Evolutionary conservation across 768 basidiomycete species (phyloP).

Genomic region (Suillus subaureus): DNA sequence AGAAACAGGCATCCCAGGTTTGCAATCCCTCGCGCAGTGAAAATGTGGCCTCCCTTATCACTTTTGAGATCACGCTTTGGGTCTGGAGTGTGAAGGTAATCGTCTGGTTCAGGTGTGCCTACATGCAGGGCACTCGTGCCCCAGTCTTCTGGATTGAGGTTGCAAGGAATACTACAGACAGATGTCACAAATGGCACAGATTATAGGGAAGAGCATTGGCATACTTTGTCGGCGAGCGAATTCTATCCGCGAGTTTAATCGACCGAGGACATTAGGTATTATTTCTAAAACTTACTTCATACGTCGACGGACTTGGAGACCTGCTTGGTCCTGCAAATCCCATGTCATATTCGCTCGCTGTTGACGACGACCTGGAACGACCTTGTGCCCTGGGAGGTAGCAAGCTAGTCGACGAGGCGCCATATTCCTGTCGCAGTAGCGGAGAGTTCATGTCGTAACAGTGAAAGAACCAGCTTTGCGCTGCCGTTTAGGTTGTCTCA

Average conservation of each 20-base stretch:
- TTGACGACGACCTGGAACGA: constrained; percentile 23
- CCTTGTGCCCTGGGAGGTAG: constrained; percentile 19
- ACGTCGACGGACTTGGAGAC: constrained; percentile 30
- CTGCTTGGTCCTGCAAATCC: constrained; percentile 20
- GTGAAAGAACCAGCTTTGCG: background rate
- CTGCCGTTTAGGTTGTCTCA: constrained; percentile 7
- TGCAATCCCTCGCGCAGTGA: constrained; percentile 60
- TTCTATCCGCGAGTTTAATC: constrained; percentile 21
- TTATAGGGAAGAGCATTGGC: background rate
- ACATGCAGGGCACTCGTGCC: constrained; percentile 48
- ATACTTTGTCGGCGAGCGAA: constrained; percentile 29
- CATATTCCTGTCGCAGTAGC: constrained; percentile 29
- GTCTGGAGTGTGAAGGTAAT: constrained; percentile 66
- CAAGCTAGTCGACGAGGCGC: constrained; percentile 27
- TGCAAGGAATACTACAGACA: constrained; percentile 39
- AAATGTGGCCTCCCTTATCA: constrained; percentile 60
- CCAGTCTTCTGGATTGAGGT: constrained; percentile 48
- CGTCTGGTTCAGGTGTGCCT: constrained; percentile 57
- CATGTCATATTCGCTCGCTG: constrained; percentile 18
- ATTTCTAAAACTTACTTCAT: constrained; percentile 23
- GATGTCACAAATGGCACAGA: background rate
- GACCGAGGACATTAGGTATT: background rate
- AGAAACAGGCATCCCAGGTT: constrained; percentile 70
- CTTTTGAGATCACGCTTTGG: constrained; percentile 52
- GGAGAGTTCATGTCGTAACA: constrained; percentile 29